Evolutionary conservation across 2,329 filamentous ascomycete species (phyloP), one percentile per base, ranked within the genome.

Genomic region (Cylindrodendrum hubeiense): DNA sequence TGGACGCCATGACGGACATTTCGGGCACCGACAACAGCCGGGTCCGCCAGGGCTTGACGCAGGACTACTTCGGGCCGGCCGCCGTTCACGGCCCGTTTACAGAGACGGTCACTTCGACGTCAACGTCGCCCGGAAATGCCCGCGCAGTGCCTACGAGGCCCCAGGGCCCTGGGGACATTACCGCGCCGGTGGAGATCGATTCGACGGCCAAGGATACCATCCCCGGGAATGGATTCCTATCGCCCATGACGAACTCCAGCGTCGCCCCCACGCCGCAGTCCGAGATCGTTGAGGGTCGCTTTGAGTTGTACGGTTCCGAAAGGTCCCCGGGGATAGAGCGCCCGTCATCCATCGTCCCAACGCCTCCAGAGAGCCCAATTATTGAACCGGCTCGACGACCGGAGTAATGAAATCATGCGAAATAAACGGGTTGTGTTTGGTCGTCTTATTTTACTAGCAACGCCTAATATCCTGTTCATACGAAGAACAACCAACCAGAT

Each of bases 101-200:
- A 3, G 81, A 82, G 34, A 72, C 72, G 44, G 71, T 71, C 28
- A 72, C 69, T 9, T 70, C 67, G 41, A 73, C 69, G 22, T 73
- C 74, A 8, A 75, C 77, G 33, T 78, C 76, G 61, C 78, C 79
- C 4, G 75, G 73, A 3, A 70, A 66, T n/a, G 68, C 68, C n/a
- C 76, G 79, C 34, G 81, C 81, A 1, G 83, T 86, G 22, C 82
- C 83, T 3, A 57, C 79, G 22, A 74, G 75, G 47, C 85, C 87
- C 8, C 77, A 85, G 13, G 78, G 77, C 15, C 86, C 86, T 4
- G 80, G 79, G 10, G 85, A 88, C 69, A 86, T 87, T 43, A 75
- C 80, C 1, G 79, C 78, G 21, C 82, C 87, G 4, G 85, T 89
- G 3, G 87, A 90, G 79, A 86, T 90, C 13, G 86, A 83, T 64